Percentiles rank a stretch among this genome's conserved stretches.
Evolutionary conservation across 2,329 filamentous ascomycete species (phyloP).

Genomic region (Pyrenophora teres): DNA sequence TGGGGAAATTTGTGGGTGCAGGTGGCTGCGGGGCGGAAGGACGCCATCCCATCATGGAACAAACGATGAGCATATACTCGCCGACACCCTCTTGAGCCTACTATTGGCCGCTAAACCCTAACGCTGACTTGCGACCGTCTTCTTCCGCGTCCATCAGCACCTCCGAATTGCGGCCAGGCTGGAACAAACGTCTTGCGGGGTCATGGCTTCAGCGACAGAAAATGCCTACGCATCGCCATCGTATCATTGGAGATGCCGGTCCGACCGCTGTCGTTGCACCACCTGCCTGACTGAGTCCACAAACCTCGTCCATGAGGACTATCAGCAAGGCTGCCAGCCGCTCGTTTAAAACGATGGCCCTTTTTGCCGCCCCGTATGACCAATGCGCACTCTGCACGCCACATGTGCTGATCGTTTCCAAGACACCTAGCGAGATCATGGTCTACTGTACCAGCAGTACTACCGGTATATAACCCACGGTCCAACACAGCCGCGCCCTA

Average conservation of each 20-base stretch:
- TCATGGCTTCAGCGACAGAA: slow-evolving; percentile 12
- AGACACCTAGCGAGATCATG: slow-evolving; percentile 20
- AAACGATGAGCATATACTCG: slow-evolving; percentile 18
- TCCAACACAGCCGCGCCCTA: slow-evolving; percentile 14
- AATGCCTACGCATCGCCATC: slow-evolving; percentile 6
- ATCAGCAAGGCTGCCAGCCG: slow-evolving; percentile 4
- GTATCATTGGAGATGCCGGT: slow-evolving; percentile 3
- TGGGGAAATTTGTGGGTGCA: slow-evolving; percentile 20
- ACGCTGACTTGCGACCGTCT: slow-evolving; percentile 6
- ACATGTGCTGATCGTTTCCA: slow-evolving; percentile 12
- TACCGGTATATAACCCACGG: not conserved
- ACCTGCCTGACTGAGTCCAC: not conserved
- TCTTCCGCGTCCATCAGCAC: slow-evolving; percentile 14
- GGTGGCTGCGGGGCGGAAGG: slow-evolving; percentile 27
- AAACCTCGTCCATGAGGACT: slow-evolving; percentile 6
- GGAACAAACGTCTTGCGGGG: slow-evolving; percentile 7
- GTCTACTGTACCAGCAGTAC: not conserved
- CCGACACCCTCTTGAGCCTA: slow-evolving; percentile 42
- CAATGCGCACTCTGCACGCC: slow-evolving; percentile 28
- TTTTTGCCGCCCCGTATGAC: slow-evolving; percentile 21
- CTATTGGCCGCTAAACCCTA: slow-evolving; percentile 27
- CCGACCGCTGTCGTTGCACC: slow-evolving; percentile 1
- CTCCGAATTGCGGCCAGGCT: slow-evolving; percentile 1
- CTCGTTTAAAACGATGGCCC: slow-evolving; percentile 18
- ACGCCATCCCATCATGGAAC: slow-evolving; percentile 22